Conservation (phyloP, 192 early-diverging fungal genomes). For the Mortierella alpina region DNA sequence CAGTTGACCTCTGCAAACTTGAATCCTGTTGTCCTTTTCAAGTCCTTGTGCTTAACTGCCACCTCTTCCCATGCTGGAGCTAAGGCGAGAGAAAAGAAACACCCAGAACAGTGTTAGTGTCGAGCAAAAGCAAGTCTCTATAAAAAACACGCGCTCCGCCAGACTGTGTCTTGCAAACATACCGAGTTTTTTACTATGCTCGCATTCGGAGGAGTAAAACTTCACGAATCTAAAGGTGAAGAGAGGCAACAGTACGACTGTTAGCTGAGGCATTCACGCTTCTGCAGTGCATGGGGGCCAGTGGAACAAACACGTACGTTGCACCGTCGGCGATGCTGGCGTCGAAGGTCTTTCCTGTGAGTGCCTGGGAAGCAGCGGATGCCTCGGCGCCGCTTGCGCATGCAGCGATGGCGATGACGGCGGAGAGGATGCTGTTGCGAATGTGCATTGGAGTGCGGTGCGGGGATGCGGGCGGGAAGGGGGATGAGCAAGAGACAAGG, state of each 20-base stretch:
- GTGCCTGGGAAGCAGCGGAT: slow-evolving; percentile 30
- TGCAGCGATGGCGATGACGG: slow-evolving; percentile 32
- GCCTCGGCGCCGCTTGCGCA: slow-evolving; percentile 29
- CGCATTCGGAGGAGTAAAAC: slow-evolving; percentile 91
- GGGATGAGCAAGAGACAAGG: background rate
- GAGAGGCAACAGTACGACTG: background rate
- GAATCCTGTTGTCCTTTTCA: slow-evolving; percentile 58
- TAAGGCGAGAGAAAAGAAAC: slow-evolving; percentile 3
- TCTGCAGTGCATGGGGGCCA: background rate
- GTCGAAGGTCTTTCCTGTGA: slow-evolving; percentile 17
- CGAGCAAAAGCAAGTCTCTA: background rate
- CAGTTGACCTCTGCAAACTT: slow-evolving; percentile 79
- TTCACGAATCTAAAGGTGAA: slow-evolving; percentile 68
- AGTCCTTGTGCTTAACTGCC: slow-evolving; percentile 56
- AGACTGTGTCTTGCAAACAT: too few relatives aligned
- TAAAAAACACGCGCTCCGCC: background rate
- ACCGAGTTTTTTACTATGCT: slow-evolving; percentile 85
- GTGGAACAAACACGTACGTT: slow-evolving; percentile 30
- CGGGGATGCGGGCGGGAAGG: background rate
- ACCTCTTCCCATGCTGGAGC: slow-evolving; percentile 60
- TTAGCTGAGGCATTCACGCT: background rate
- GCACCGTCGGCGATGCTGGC: slow-evolving; percentile 27
- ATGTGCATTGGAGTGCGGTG: slow-evolving; percentile 21
- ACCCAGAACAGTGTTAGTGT: background rate
- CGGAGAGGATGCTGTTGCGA: slow-evolving; percentile 36